A percentile compares a stretch with the other conserved stretches of the same genome.
phyloP scores from a whole-genome alignment of 2,329 filamentous ascomycete species.

The Pseudocercospora pini-densiflorae region DNA sequence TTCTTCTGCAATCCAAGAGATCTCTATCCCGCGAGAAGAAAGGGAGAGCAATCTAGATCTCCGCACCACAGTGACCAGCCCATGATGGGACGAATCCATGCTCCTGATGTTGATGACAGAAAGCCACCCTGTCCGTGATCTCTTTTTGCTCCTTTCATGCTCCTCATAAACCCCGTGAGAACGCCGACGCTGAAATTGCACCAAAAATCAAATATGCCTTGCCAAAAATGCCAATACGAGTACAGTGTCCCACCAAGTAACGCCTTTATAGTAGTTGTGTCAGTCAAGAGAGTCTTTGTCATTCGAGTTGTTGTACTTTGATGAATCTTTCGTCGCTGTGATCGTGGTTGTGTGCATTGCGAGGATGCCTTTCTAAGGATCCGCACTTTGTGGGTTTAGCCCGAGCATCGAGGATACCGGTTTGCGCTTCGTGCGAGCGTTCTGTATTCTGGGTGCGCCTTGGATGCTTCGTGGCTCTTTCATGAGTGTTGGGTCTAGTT shows the following conservation, averaged over 20 bases:
- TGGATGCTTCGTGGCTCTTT: constrained; percentile 89
- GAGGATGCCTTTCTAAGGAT: constrained; percentile 25
- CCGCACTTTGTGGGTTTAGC: constrained; percentile 32
- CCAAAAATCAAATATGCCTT: neutral
- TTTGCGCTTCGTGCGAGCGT: constrained; percentile 54
- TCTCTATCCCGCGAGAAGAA: neutral
- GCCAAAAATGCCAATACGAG: constrained; percentile 1
- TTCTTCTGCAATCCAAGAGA: neutral
- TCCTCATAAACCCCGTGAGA: constrained; percentile 3
- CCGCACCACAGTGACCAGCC: constrained; percentile 1
- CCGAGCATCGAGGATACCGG: constrained; percentile 51
- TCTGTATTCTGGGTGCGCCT: constrained; percentile 71
- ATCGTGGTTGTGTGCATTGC: constrained; percentile 5
- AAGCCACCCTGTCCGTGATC: neutral
- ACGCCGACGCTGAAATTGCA: constrained; percentile 3
- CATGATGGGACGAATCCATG: neutral
- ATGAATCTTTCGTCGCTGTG: neutral
- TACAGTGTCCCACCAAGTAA: neutral
- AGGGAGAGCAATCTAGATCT: neutral
- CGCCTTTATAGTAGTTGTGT: neutral
- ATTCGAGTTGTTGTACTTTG: neutral
- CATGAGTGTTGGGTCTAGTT: constrained; percentile 85
- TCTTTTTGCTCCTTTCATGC: constrained; percentile 5
- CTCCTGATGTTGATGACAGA: neutral
- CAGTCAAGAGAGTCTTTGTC: neutral